phyloP scores from a whole-genome alignment of 495 filamentous ascomycete species.

The Immersiella caudata region DNA sequence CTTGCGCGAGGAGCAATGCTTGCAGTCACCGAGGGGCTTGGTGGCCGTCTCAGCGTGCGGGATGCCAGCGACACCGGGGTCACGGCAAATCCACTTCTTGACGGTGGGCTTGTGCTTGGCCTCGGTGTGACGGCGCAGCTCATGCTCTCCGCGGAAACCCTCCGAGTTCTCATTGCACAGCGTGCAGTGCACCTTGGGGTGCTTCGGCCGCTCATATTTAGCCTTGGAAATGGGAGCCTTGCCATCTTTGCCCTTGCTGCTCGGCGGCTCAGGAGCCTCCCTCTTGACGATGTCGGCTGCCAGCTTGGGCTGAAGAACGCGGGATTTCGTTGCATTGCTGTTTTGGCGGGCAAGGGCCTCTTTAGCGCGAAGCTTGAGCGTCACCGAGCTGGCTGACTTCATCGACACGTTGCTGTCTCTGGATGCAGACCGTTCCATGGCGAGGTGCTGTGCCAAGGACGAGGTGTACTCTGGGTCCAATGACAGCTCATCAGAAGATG shows the following conservation, averaged over 20 bases:
- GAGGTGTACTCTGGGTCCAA: constrained; percentile 13
- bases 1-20: background rate
- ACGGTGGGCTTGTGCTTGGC: constrained; percentile 73
- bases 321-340: constrained; percentile 38
- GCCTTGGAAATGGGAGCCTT: constrained; percentile 67
- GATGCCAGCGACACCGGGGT: constrained; percentile 31
- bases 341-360: constrained; percentile 43
- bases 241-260: constrained; percentile 39
- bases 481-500: constrained; percentile 18
- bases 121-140: constrained; percentile 83
- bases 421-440: constrained; percentile 51
- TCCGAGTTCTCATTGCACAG: constrained; percentile 77
- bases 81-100: constrained; percentile 77
- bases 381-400: constrained; percentile 25
- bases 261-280: constrained; percentile 28
- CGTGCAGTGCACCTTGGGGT: constrained; percentile 73
- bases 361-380: constrained; percentile 47
- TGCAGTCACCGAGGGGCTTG: background rate
- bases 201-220: constrained; percentile 71
- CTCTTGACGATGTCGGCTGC: constrained; percentile 29
- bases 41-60: background rate
- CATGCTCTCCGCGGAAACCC: constrained; percentile 92
- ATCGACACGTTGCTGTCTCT: constrained; percentile 47
- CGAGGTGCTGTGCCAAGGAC: constrained; percentile 26
- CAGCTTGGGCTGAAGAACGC: constrained; percentile 45